Evolutionary conservation across 1,284 basidiomycete genomes (phyloP), one percentile per base, ranked within the genome.

Genomic region (Sporisorium exsertum): DNA sequence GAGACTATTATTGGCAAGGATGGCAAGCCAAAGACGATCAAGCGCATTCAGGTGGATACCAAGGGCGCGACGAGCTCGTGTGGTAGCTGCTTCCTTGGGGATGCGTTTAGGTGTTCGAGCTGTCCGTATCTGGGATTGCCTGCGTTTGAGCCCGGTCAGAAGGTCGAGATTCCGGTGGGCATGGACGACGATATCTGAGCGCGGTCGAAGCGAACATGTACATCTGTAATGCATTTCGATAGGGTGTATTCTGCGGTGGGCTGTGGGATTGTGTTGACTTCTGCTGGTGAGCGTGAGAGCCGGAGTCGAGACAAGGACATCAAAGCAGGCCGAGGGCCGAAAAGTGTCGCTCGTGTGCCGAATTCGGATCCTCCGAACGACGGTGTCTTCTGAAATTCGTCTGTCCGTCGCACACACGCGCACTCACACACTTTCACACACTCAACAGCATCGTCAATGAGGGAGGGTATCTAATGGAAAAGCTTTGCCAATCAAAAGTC

Each of bases 101-200:
- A 99, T 87, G 97, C 96, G 1, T 99, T 99, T 88, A 88, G 96
- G 79, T 99, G 96, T 87, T 92, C 91, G 20, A 91, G 93, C 66
- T 99, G 96, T 86, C 97, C 96, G 29, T 99, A 97, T 87, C 89
- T 95, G 53, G 96, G 96, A 77, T 89, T 99, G 50, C 97, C 97
- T 55, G 94, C 96, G 5, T 99, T 99, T 88, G 94, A 97, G 87
- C 96, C 97, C 0, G 97, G 97, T 60, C 94, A 98, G 88, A 95
- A 97, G 88, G 94, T 98, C 46, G 92, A 95, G 82, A 86, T 89
- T 42, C 83, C 84, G 3, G 61, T 58, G 2, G 68, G 69, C 5
- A 85, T 85, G 83, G 83, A 83, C 63, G 84, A 85, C 58, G 83
- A 83, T 51, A 62, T 84, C 57, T 79, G 64, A 56, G 16, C 1